These are phyloP conservation scores for Cucurbita pepo DNA, from an alignment of 306 rosid genomes.

Conservation along the genomic window DNA sequence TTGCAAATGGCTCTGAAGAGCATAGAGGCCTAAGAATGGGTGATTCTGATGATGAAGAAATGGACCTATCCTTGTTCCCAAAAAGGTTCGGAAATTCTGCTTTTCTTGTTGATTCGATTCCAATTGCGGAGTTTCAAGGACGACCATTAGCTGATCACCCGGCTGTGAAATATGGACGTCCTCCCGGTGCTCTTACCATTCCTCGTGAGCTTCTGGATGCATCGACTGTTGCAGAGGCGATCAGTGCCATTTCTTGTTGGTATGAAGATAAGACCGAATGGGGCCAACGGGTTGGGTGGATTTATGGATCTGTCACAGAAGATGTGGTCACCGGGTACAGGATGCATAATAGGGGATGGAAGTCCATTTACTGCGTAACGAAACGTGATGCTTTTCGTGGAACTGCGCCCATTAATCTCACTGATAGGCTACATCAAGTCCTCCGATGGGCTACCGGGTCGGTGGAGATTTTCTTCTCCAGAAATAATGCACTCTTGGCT, in stretches of 20 bases:
- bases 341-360: constrained; percentile 98
- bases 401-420: constrained; percentile 90
- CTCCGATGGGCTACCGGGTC: constrained; percentile 99
- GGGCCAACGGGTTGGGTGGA: constrained; percentile 99
- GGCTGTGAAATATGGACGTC: constrained; percentile 88
- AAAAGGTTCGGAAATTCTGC: constrained; percentile 84
- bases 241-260: constrained; percentile 93
- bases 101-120: constrained; percentile 77
- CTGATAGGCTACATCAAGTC: constrained; percentile 89
- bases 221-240: constrained; percentile 88
- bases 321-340: constrained; percentile 95
- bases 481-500: constrained; percentile 80
- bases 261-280: constrained; percentile 95
- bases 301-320: constrained; percentile 92
- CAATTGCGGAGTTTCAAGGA: constrained; percentile 90
- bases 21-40: constrained; percentile 64
- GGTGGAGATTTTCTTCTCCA: constrained; percentile 90
- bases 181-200: constrained; percentile 71
- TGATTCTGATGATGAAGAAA: constrained; percentile 75
- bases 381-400: constrained; percentile 99
- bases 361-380: constrained; percentile 81
- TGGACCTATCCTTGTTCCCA: constrained; percentile 59
- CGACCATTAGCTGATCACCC: constrained; percentile 98
- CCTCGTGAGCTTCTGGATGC: constrained; percentile 90
- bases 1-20: constrained; percentile 37